Evolutionary conservation across 805 yeast species (phyloP).

Genomic region (Barnettozyma sp.): DNA sequence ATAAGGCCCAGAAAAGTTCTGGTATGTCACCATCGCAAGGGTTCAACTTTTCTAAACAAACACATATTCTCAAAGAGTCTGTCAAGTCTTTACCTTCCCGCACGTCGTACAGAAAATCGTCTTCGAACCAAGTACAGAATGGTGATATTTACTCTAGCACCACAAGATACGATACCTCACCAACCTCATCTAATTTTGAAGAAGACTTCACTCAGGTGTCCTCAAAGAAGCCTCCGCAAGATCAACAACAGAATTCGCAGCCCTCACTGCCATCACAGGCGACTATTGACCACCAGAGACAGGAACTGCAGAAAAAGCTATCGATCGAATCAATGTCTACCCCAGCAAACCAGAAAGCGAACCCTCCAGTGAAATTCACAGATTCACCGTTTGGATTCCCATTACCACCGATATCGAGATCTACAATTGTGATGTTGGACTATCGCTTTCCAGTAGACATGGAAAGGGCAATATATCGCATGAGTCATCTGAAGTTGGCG

Average conservation of each 20-base stretch:
- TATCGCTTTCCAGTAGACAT: constrained; percentile 90
- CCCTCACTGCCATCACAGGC: constrained; percentile 3
- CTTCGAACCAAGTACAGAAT: constrained; percentile 3
- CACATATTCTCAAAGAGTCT: constrained; percentile 17
- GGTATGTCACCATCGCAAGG: constrained; percentile 9
- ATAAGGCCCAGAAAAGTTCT: constrained; percentile 22
- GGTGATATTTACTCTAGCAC: constrained; percentile 6
- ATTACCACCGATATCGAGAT: constrained; percentile 68
- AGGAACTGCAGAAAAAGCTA: constrained; percentile 20
- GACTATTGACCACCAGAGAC: constrained; percentile 10
- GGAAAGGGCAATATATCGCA: constrained; percentile 89
- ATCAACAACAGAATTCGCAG: constrained; percentile 4
- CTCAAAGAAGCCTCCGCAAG: neutral
- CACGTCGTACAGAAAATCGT: constrained; percentile 1
- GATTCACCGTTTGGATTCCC: constrained; percentile 89
- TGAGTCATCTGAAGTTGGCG: constrained; percentile 88
- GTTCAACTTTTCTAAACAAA: constrained; percentile 11
- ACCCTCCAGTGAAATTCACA: constrained; percentile 52
- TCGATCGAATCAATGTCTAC: constrained; percentile 31
- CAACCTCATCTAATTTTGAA: constrained; percentile 8
- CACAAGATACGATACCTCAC: constrained; percentile 4
- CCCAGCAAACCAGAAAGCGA: constrained; percentile 33
- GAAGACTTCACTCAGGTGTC: neutral
- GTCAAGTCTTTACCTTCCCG: constrained; percentile 14
- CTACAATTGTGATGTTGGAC: constrained; percentile 75